Percentiles rank a stretch among this genome's conserved stretches.
phyloP scores from a whole-genome alignment of 495 filamentous ascomycete genomes.

The Hyphodiscus hymeniophilus region DNA sequence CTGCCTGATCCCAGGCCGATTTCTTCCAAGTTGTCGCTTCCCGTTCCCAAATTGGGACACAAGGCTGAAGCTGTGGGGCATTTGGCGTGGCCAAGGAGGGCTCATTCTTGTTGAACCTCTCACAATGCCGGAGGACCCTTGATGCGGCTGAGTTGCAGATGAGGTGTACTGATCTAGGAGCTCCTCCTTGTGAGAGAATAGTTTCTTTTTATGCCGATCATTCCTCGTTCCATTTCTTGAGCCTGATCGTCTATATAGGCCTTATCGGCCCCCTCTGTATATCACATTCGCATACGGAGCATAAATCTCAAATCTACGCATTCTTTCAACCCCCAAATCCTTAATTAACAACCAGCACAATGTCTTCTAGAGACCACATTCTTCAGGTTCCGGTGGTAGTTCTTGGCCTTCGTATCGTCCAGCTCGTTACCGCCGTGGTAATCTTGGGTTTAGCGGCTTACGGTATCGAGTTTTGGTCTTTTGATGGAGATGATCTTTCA shows the following conservation, averaged over 20 bases:
- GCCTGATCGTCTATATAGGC: no score
- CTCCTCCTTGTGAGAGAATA: no score
- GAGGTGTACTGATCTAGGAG: no score
- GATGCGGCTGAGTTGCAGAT: no score
- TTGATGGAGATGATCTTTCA: slow-evolving; percentile 26
- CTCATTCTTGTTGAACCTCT: no score
- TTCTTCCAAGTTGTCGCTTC: not conserved
- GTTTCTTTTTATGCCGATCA: no score
- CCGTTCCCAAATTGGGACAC: not conserved
- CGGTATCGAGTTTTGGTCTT: slow-evolving; percentile 31
- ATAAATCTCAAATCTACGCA: no score
- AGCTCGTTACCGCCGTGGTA: slow-evolving; percentile 55
- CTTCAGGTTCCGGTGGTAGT: slow-evolving; percentile 37
- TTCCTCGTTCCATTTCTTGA: no score
- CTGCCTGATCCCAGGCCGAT: not conserved
- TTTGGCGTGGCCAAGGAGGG: not conserved
- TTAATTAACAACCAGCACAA: not conserved
- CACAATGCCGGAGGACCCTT: no score
- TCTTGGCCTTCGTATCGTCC: slow-evolving; percentile 51
- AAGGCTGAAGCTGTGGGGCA: not conserved
- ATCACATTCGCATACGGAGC: no score
- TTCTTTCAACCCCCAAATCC: not conserved
- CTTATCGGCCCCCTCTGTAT: no score
- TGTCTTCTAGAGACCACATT: slow-evolving; percentile 25
- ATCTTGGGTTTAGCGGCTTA: slow-evolving; percentile 62